Evolutionary conservation across 1,284 basidiomycete species (phyloP), one percentile per base, ranked within the genome.

Genomic region (Bjerkandera adusta): DNA sequence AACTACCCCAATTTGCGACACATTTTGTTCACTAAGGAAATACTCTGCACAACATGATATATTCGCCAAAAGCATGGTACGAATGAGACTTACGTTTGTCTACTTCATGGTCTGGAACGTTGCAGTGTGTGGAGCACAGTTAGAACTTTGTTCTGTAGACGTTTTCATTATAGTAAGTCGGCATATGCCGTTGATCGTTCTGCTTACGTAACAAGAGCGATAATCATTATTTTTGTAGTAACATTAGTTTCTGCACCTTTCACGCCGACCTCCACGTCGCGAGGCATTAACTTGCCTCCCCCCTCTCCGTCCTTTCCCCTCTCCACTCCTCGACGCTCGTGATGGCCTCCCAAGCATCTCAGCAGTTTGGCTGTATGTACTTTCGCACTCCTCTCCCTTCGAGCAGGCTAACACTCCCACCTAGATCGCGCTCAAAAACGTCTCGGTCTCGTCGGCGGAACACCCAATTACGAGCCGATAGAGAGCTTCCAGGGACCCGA

Each of bases 381-480:
- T 27, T 30, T 34, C 16, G 4, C 33, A 26, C 32, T 47, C 29
- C 20, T 29, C 43, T 44, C 45, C 33, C 40, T 49, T 36, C 32
- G 32, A 45, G 29, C 41, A 56, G 45, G 32, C 37, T 41, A 15
- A 33, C 41, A 5, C 26, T 7, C 15, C 43, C 32, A 49, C 45
- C 22, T 62, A 93, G 92, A 85, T 75, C 91, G 95, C 66, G 89
- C 95, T 41, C 93, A 96, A 80, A 98, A 97, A 81, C 79, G 81
- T 48, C 74, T 95, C 50, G 92, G 91, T 54, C 80, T 98, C 60
- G 83, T 92, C 61, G 79, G 84, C 52, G 91, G 89, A 34, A 76
- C 83, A 13, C 92, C 95, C 43, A 76, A 81, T 55, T 97, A 93
- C 67, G 66, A 73, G 21, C 68, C 83, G 18, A 70, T 89, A 33